Percentiles rank a stretch among this genome's conserved stretches.
These are phyloP conservation scores for Dentiscutata heterogama DNA, from an alignment of 371 early-diverging fungal species.

Conservation along the genomic window DNA sequence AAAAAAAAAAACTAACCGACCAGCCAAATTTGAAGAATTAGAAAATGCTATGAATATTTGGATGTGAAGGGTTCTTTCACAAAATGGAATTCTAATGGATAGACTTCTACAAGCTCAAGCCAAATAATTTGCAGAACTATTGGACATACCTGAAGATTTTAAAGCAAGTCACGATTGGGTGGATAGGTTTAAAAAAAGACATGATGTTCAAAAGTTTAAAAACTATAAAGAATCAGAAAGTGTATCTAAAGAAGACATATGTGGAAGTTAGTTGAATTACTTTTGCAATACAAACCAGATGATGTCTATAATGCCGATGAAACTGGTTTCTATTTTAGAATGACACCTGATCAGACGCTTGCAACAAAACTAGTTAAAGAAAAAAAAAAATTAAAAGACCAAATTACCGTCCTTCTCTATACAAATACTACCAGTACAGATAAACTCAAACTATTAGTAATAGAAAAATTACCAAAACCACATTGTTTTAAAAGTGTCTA, in stretches of 20 bases:
- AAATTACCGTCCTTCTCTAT: background rate
- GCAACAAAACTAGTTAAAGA: background rate
- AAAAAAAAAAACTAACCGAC: no score
- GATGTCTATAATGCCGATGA: background rate
- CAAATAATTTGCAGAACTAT: slow-evolving; percentile 46
- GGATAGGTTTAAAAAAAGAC: slow-evolving; percentile 52
- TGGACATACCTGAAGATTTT: slow-evolving; percentile 46
- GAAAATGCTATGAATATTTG: no score
- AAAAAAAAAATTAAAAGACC: background rate
- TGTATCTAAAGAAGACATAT: no score
- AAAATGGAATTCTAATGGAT: background rate
- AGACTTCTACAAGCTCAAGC: slow-evolving; percentile 45
- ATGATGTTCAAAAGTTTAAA: slow-evolving; percentile 16
- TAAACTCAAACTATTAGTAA: background rate
- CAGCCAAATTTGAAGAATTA: no score
- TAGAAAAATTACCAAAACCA: background rate
- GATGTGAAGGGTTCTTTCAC: no score
- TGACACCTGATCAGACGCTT: background rate
- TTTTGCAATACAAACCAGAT: background rate
- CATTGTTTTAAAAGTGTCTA: background rate
- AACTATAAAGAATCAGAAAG: no score
- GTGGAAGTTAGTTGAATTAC: no score
- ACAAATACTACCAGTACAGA: background rate
- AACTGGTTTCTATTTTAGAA: background rate
- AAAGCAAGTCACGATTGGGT: slow-evolving; percentile 53